Conservation (phyloP, 75 land plant genomes). For the Pseudotsuga menziesii region DNA sequence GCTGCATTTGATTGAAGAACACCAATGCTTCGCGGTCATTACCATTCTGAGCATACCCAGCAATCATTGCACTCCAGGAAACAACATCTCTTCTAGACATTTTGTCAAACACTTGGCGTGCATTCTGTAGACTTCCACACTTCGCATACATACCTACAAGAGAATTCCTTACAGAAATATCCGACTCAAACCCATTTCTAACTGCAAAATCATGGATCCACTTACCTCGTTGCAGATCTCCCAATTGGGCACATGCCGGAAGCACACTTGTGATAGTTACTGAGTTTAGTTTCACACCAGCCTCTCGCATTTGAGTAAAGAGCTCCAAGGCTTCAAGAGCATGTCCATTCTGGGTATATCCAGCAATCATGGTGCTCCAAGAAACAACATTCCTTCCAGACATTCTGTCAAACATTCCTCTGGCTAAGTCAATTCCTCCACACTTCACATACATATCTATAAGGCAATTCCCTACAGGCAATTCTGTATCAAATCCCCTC, state of each 20-base stretch:
- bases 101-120: constrained; percentile 42
- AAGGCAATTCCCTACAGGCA: constrained; percentile 41
- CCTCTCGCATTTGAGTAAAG: constrained; percentile 7
- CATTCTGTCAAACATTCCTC: constrained; percentile 29
- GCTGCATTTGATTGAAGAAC: constrained; percentile 42
- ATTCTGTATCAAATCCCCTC: constrained; percentile 24
- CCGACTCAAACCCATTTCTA: constrained; percentile 29
- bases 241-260: constrained; percentile 36
- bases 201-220: constrained; percentile 39
- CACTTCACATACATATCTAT: constrained; percentile 69
- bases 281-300: not conserved
- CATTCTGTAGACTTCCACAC: constrained; percentile 27
- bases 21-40: constrained; percentile 23
- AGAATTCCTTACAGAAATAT: constrained; percentile 47
- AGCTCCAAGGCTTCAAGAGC: constrained; percentile 35
- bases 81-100: constrained; percentile 46
- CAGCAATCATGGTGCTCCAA: constrained; percentile 63
- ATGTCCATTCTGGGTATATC: constrained; percentile 42
- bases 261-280: constrained; percentile 2
- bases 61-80: constrained; percentile 66
- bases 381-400: constrained; percentile 34
- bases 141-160: constrained; percentile 39
- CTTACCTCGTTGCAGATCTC: constrained; percentile 9
- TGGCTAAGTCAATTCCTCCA: constrained; percentile 41
- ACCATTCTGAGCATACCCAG: constrained; percentile 47